Evolutionary conservation across 1,284 basidiomycete genomes (phyloP), one percentile per base, ranked within the genome.

Genomic region (Macrocybe sp.): DNA sequence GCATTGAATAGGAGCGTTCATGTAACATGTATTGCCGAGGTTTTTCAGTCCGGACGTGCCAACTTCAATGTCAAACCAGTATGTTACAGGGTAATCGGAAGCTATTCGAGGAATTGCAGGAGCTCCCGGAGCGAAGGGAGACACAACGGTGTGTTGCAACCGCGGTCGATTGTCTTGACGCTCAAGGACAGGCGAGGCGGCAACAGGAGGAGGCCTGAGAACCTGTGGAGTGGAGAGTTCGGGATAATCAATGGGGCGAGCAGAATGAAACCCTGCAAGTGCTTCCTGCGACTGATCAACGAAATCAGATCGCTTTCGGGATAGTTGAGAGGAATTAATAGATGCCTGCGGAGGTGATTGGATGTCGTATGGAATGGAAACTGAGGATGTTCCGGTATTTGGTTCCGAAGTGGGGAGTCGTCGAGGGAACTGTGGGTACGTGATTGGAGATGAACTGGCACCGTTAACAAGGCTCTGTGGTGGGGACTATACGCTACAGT

Each of bases 1-100:
- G 66, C 96, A 99, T 67, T 99, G 96, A 16, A 99, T 81, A 3
- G 94, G 95, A 30, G 95, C 91, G 66, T 98, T 99, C 94, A 99
- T 98, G 66, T 98, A 99, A 67, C 96, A 99, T 1, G 97, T 99
- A 66, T 99, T 98, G 32, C 96, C 97, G 51, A 99, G 65, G 65
- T 99, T 99, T 77, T 93, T 94, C 64, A 99, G 66, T 2, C 96
- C 96, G 0, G 88, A 87, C 34, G 87, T 80, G 11, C 89, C 91
- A 50, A 95, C 79, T 55, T 85, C 77, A 37, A 79, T 72, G 62
- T 92, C 88, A 11, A 74, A 65, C 92, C 92, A 95, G 64, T 89
- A 93, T 7, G 73, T 73, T 14, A 91, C 81, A 7, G 83, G 81
- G 62, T 87, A 91, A 45, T 83, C 79, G n/a, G 79, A 82, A 22